Evolutionary conservation across 371 early-diverging fungal genomes (phyloP), one percentile per base, ranked within the genome.

Genomic region (Mucor plumbeus): DNA sequence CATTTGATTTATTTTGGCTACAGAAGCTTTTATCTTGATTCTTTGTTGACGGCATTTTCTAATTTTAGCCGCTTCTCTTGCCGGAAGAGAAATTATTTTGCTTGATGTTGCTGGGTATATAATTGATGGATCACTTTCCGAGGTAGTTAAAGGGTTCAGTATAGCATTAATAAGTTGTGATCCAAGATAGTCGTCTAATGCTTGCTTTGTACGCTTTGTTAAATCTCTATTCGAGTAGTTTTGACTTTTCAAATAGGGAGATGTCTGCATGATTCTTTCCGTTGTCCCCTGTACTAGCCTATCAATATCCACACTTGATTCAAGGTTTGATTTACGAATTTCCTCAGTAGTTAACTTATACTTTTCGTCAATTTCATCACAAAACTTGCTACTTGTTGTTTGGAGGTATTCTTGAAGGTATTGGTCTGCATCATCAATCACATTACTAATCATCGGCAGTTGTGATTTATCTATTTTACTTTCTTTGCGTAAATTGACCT

Each of bases 11-110:
- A 53, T 10, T 26, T 53, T 53, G 4, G 53, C 21, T 14, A 53
- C 53, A 9, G 53, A 9, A 53, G 53, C 53, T 11, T 53, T 53
- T 26, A 53, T 53, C 53, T 53, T 26, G 31, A 53, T 19, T 53
- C 53, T 53, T 53, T 53, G 53, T 26, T 53, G 53, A 11, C 31
- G 53, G 5, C 11, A 31, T 26, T 31, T 53, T 31, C 19, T 53
- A 31, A 53, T 53, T 53, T 31, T 53, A 10, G 31, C 53, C 13
- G 31, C 31, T 13, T 26, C 31, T 31, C 19, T 13, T 9, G 53
- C 4, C 5, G 53, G 31, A 13, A 53, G 31, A 11, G 31, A 5
- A 5, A 5, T 53, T 13, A 21, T 11, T 53, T 53, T 53, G 31
- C 17, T 19, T 26, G 50, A 14, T 14, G 53, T 53, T 21, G 53